Evolutionary conservation across 2,329 filamentous ascomycete genomes (phyloP).

Genomic region (Ophiostoma ulmi): DNA sequence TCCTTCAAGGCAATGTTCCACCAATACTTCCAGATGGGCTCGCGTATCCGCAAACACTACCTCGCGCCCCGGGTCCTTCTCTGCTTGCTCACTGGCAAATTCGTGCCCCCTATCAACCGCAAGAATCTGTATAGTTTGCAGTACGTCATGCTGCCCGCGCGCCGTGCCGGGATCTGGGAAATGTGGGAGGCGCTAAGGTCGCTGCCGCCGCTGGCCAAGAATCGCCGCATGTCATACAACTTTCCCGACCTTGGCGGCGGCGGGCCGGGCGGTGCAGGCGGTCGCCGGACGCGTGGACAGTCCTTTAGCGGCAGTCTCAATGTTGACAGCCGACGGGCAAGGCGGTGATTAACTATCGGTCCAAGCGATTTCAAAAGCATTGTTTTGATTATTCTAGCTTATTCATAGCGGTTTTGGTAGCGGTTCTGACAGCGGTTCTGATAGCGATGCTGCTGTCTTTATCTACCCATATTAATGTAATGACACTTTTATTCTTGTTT

Average conservation of each 20-base stretch:
- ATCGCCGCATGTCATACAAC: conserved; percentile 33
- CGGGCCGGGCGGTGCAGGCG: background rate
- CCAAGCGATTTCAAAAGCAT: background rate
- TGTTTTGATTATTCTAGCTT: conserved; percentile 2
- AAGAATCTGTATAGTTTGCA: conserved; percentile 94
- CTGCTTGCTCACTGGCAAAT: conserved; percentile 81
- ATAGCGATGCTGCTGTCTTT: background rate
- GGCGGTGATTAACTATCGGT: background rate
- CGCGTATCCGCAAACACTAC: conserved; percentile 92
- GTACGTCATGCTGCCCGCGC: conserved; percentile 92
- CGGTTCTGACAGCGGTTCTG: background rate
- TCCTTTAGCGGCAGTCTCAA: conserved; percentile 12
- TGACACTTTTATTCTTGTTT: background rate
- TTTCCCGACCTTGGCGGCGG: conserved; percentile 32
- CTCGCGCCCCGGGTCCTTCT: conserved; percentile 82
- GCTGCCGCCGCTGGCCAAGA: conserved; percentile 42
- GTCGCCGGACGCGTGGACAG: conserved; percentile 15
- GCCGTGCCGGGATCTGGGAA: conserved; percentile 71
- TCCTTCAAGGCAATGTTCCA: conserved; percentile 92
- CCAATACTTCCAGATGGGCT: conserved; percentile 92
- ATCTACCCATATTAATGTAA: background rate
- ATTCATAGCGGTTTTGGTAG: background rate
- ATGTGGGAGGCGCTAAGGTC: conserved; percentile 72
- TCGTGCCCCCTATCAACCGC: conserved; percentile 90
- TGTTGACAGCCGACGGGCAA: background rate